A percentile compares a stretch with the other conserved stretches of the same genome.
Conservation (phyloP, 768 basidiomycete species). For the Paxillus involutus region DNA sequence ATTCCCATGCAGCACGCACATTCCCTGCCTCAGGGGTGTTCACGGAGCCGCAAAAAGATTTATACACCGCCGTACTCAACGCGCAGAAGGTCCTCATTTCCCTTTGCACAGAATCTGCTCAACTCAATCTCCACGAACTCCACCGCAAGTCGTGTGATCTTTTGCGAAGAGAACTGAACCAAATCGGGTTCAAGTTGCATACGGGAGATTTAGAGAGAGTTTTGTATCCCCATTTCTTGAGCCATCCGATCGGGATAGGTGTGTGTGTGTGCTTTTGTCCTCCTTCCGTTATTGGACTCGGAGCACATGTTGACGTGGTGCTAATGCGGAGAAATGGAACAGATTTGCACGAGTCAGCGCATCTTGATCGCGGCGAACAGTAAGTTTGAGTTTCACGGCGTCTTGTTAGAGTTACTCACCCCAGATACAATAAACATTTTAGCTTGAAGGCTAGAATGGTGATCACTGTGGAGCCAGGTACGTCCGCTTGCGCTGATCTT, state of each 20-base stretch:
- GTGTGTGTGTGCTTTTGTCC: conserved; percentile 19
- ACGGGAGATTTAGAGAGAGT: conserved; percentile 62
- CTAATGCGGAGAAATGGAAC: conserved; percentile 9
- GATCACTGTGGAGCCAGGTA: conserved; percentile 88
- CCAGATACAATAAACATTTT: conserved; percentile 6
- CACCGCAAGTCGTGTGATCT: conserved; percentile 72
- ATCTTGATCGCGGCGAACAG: conserved; percentile 55
- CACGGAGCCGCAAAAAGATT: conserved; percentile 73
- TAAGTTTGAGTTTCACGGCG: conserved; percentile 31
- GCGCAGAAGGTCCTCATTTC: conserved; percentile 68
- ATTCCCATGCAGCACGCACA: conserved; percentile 61
- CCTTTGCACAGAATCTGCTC: conserved; percentile 56
- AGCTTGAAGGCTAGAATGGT: conserved; percentile 87
- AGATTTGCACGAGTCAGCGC: conserved; percentile 89
- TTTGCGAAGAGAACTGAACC: conserved; percentile 69
- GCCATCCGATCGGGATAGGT: conserved; percentile 93
- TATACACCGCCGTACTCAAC: conserved; percentile 78
- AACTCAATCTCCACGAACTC: conserved; percentile 68
- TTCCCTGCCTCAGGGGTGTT: conserved; percentile 87
- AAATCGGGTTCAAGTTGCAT: conserved; percentile 46
- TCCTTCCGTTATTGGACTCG: neutral
- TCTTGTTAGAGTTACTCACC: conserved; percentile 1
- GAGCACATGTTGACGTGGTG: conserved; percentile 6
- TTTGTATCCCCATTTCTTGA: conserved; percentile 90
- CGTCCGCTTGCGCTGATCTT: conserved; percentile 7